Conservation (phyloP, 345 rosid genomes). For the Camelina sativa region DNA sequence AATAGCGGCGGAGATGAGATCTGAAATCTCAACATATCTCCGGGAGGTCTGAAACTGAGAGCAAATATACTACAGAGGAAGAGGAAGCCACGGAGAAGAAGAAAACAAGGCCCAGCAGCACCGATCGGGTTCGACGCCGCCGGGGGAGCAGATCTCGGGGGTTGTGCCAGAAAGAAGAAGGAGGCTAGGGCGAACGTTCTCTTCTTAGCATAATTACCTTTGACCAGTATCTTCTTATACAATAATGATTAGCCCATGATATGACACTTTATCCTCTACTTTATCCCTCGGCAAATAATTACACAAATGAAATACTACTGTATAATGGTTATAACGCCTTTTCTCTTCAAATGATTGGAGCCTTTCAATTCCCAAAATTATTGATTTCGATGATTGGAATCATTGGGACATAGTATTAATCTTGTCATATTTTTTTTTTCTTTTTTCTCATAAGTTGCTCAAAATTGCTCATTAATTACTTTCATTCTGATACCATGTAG, state of each 20-base stretch:
- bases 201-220: constrained; percentile 33
- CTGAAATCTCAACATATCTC: too few species aligned
- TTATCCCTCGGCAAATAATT: constrained; percentile 23
- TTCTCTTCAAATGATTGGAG: constrained; percentile 40
- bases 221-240: constrained; percentile 42
- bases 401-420: constrained; percentile 7
- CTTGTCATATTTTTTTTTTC: neutral
- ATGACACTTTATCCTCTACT: constrained; percentile 36
- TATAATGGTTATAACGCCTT: neutral
- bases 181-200: too few species aligned
- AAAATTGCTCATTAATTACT: neutral
- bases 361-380: constrained; percentile 13
- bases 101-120: too few species aligned
- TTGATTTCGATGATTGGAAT: constrained; percentile 32
- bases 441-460: neutral
- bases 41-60: too few species aligned
- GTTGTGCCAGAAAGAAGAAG: too few species aligned
- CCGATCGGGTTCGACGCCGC: too few species aligned
- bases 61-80: too few species aligned
- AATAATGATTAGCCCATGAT: constrained; percentile 34
- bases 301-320: neutral
- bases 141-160: too few species aligned
- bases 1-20: too few species aligned
- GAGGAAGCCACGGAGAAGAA: too few species aligned
- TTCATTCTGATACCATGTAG: neutral